Evolutionary conservation across 768 basidiomycete genomes (phyloP), one percentile per base, ranked within the genome.

Genomic region (Boletus pseudo-olivaceus): DNA sequence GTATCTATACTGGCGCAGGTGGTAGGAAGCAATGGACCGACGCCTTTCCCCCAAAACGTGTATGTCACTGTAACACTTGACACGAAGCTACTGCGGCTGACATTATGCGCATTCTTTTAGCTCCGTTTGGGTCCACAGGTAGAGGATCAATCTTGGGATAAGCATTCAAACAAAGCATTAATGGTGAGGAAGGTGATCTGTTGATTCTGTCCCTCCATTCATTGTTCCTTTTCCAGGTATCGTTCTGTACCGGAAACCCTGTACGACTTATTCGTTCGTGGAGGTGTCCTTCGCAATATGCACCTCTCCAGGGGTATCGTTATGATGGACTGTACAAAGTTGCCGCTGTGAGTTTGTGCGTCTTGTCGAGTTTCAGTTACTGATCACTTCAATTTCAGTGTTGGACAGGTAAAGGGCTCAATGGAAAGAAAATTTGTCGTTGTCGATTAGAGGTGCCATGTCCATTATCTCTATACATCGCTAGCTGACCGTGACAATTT

Each of bases 301-400:
- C 71, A 5, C 69, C 69, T 11, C 12, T 27, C 2, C 6, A 30
- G 2, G 68, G 67, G 9, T 62, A 60, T 33, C 71, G 69, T 3
- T 70, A 72, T 26, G 69, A 72, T 30, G 69, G 69, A 19, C 39
- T 70, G 3, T 70, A 70, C 48, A 69, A 27, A 34, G 57, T 70
- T 4, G 35, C 58, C 4, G 38, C 47, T 7, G 71, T 73, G 30
- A 42, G 57, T 37, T 17, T 33, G 12, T 45, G 12, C 4, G 15
- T 32, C 19, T 29, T 11, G 4, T 45, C 9, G 4, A 12, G 6
- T 27, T 46, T 46, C 17, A 1, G 26, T 29, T 38, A 10, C 17
- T 40, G 3, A 56, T 38, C 7, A 40, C 47, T 44, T 39, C 9
- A 9, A 17, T 26, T 8, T 15, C 29, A 69, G 67, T 54, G 12